Evolutionary conservation across 768 basidiomycete species (phyloP).

Genomic region (Russula vinacea): DNA sequence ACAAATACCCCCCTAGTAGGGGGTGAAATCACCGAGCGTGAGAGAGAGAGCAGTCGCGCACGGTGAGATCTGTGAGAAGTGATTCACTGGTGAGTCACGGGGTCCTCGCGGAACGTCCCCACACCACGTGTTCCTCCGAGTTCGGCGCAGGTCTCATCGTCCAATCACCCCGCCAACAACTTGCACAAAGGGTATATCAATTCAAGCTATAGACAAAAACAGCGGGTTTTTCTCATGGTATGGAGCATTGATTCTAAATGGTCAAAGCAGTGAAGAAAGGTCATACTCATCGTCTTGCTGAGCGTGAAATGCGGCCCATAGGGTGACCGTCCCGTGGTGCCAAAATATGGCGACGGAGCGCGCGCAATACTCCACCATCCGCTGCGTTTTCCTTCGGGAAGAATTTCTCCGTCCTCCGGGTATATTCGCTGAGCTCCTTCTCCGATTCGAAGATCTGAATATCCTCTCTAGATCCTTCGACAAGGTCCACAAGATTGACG

Average conservation of each 20-base stretch:
- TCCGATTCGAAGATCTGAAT: slow-evolving; percentile 33
- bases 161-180: background rate
- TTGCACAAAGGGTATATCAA: too few relatives aligned
- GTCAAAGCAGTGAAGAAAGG: too few relatives aligned
- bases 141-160: background rate
- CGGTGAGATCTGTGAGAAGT: background rate
- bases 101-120: background rate
- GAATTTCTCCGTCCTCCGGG: slow-evolving; percentile 26
- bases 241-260: too few relatives aligned
- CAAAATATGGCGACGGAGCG: slow-evolving; percentile 34
- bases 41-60: background rate
- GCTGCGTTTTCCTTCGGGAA: slow-evolving; percentile 35
- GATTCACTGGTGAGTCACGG: background rate
- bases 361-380: slow-evolving; percentile 35
- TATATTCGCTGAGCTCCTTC: slow-evolving; percentile 32
- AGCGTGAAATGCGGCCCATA: background rate
- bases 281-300: too few relatives aligned
- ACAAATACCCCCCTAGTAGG: background rate
- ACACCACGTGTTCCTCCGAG: too few relatives aligned
- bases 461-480: slow-evolving; percentile 28
- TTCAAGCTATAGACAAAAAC: too few relatives aligned
- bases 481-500: slow-evolving; percentile 38
- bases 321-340: background rate
- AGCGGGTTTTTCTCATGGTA: too few relatives aligned
- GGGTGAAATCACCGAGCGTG: too few relatives aligned